Conservation (phyloP, 2,329 filamentous ascomycete species). For the Camillea tinctor region DNA sequence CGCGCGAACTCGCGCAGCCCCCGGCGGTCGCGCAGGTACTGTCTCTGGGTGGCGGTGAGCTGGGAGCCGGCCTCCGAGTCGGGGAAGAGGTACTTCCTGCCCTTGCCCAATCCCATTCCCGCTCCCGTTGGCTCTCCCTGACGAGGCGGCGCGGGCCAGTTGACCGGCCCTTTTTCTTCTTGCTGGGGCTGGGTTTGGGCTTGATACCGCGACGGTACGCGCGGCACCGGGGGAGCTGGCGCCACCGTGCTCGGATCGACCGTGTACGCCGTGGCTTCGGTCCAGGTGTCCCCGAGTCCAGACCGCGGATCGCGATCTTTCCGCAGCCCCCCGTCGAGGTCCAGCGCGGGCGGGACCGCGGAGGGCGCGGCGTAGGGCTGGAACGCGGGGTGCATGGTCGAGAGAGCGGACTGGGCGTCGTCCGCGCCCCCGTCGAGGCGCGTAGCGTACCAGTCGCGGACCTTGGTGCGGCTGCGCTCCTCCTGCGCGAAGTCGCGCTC, state of each 20-base stretch:
- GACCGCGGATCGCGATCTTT: constrained; percentile 6
- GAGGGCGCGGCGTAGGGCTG: constrained; percentile 17
- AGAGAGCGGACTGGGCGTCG: constrained; percentile 20
- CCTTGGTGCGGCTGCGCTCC: constrained; percentile 19
- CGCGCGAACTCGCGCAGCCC: constrained; percentile 10
- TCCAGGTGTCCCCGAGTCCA: constrained; percentile 16
- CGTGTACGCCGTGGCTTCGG: constrained; percentile 24
- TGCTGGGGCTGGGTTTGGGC: not conserved
- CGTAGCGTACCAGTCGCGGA: constrained; percentile 24
- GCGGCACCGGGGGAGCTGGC: constrained; percentile 18
- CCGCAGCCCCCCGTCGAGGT: not conserved
- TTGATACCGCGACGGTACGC: constrained; percentile 18
- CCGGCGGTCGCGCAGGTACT: constrained; percentile 11
- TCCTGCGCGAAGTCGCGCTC: constrained; percentile 17
- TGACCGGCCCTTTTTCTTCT: not conserved
- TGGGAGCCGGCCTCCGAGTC: constrained; percentile 17
- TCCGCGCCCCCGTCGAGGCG: constrained; percentile 7
- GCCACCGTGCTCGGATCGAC: not conserved
- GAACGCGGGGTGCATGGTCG: constrained; percentile 27
- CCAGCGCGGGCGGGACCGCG: constrained; percentile 19
- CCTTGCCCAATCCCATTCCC: not conserved
- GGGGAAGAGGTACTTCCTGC: constrained; percentile 11
- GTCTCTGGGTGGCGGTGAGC: constrained; percentile 10
- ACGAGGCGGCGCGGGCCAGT: constrained; percentile 16
- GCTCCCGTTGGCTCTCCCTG: too few species aligned